These are phyloP conservation scores for Triangularia verruculosa DNA, from an alignment of 2,329 filamentous ascomycete species.

Conservation along the genomic window DNA sequence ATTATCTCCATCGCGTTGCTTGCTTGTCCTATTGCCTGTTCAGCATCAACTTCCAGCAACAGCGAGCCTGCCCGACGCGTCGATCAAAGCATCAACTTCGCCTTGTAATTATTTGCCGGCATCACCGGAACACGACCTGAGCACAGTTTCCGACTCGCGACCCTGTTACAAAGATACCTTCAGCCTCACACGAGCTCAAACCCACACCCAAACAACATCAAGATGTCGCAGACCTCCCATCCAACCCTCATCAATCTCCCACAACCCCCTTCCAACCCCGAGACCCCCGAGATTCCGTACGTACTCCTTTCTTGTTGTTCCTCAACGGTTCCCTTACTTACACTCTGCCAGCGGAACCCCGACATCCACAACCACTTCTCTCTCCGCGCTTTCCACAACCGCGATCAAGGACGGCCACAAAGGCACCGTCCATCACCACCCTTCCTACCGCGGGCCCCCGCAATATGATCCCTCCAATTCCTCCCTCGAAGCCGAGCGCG, in stretches of 20 bases:
- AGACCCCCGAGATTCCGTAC: slow-evolving; percentile 88
- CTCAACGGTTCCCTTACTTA: slow-evolving; percentile 1
- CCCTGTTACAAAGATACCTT: background rate
- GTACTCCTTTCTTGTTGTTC: slow-evolving; percentile 33
- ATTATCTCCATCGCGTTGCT: background rate
- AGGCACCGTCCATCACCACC: slow-evolving; percentile 63
- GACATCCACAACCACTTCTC: slow-evolving; percentile 86
- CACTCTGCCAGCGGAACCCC: slow-evolving; percentile 69
- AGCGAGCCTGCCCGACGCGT: background rate
- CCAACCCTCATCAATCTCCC: slow-evolving; percentile 82
- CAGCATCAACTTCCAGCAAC: background rate
- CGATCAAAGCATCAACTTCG: background rate
- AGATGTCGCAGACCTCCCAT: slow-evolving; percentile 38
- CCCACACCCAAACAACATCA: slow-evolving; percentile 9
- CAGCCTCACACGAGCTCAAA: background rate
- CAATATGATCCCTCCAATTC: slow-evolving; percentile 52
- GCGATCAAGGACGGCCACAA: slow-evolving; percentile 96
- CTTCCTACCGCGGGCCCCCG: slow-evolving; percentile 29
- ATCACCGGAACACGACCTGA: background rate
- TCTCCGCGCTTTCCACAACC: slow-evolving; percentile 87
- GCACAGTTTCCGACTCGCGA: background rate
- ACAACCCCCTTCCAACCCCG: slow-evolving; percentile 74
- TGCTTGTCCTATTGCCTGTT: background rate
- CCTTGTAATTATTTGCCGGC: background rate
- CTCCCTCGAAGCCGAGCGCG: slow-evolving; percentile 85